Conservation (phyloP, 805 yeast species). For the Saccharomycopsis amapae region DNA sequence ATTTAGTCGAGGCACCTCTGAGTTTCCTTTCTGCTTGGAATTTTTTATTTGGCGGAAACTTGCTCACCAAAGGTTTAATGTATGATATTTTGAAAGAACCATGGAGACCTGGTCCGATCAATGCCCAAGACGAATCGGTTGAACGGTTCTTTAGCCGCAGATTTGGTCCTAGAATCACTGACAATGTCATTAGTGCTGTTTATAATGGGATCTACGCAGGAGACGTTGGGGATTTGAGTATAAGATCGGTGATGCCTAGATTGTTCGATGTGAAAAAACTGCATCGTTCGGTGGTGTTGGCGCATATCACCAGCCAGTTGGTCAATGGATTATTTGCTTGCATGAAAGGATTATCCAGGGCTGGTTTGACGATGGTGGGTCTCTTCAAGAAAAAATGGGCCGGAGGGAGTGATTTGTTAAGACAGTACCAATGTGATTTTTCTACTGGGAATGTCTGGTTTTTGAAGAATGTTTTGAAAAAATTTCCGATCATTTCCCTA, state of each 20-base stretch:
- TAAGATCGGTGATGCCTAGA: conserved; percentile 14
- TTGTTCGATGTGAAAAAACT: conserved; percentile 44
- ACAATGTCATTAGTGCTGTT: conserved; percentile 66
- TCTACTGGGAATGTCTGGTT: conserved; percentile 30
- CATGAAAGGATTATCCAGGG: no score
- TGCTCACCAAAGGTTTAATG: conserved; percentile 39
- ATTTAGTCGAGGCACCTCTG: conserved; percentile 50
- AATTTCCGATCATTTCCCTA: conserved; percentile 55
- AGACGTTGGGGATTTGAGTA: conserved; percentile 58
- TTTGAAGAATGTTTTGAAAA: conserved; percentile 29
- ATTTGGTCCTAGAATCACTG: conserved; percentile 44
- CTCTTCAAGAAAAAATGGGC: not conserved
- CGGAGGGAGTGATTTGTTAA: not conserved
- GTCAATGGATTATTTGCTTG: not conserved
- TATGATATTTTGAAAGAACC: conserved; percentile 41
- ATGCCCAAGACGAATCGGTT: conserved; percentile 58
- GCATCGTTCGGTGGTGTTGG: not conserved
- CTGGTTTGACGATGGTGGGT: not conserved
- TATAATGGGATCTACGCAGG: conserved; percentile 90
- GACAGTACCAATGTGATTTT: conserved; percentile 1
- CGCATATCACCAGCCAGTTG: not conserved
- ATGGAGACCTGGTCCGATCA: not conserved
- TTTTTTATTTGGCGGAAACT: conserved; percentile 31
- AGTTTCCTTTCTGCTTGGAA: conserved; percentile 24
- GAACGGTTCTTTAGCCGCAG: conserved; percentile 60